Conservation (phyloP, 2,329 filamentous ascomycete species). For the Dichotomopilus funicola region DNA sequence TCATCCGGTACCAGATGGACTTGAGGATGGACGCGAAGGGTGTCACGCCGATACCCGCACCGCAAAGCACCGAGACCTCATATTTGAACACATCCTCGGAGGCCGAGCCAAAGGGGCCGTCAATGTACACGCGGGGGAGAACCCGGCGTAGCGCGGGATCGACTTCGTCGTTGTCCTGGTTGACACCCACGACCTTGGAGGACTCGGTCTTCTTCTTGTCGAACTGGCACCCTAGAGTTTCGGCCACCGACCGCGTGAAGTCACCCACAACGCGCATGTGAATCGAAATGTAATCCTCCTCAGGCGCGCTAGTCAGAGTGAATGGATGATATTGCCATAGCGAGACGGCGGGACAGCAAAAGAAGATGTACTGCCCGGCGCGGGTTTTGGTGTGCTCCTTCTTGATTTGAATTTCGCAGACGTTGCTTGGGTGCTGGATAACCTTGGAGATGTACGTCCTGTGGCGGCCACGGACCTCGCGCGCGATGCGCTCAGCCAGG, state of each 20-base stretch:
- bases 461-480: constrained; percentile 72
- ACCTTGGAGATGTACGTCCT: constrained; percentile 86
- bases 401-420: constrained; percentile 88
- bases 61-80: constrained; percentile 71
- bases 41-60: constrained; percentile 79
- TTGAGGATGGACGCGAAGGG: constrained; percentile 82
- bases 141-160: constrained; percentile 67
- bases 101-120: constrained; percentile 78
- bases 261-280: constrained; percentile 79
- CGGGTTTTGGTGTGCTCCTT: constrained; percentile 78
- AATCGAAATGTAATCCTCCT: constrained; percentile 85
- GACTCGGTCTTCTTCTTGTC: constrained; percentile 49
- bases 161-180: constrained; percentile 51
- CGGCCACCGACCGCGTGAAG: constrained; percentile 66
- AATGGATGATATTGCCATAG: constrained; percentile 88
- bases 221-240: constrained; percentile 68
- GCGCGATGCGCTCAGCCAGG: constrained; percentile 68
- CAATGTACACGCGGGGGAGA: constrained; percentile 72
- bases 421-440: constrained; percentile 81
- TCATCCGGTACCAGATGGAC: constrained; percentile 91
- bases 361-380: constrained; percentile 82
- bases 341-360: constrained; percentile 79
- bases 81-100: constrained; percentile 90
- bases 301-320: constrained; percentile 76
- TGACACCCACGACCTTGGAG: constrained; percentile 65